Percentiles rank a stretch among this genome's conserved stretches.
These are phyloP conservation scores for Taphrina communis DNA, from an alignment of 1,139 yeast species.

Conservation along the genomic window DNA sequence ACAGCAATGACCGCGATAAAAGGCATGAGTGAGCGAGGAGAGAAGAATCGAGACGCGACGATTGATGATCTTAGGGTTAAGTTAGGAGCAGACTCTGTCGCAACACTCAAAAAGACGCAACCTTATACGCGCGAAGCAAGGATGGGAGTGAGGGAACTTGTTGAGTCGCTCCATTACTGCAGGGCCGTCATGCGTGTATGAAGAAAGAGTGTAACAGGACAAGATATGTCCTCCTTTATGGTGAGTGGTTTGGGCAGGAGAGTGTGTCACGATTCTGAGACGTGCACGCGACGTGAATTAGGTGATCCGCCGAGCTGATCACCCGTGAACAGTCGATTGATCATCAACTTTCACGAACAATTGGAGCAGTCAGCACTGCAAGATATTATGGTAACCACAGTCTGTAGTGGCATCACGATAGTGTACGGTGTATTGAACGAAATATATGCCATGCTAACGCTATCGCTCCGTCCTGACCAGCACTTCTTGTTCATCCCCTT, in stretches of 20 bases:
- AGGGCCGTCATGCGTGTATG: constrained; percentile 24
- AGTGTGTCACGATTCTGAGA: background rate
- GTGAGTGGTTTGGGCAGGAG: background rate
- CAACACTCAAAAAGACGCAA: background rate
- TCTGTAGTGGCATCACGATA: too few relatives aligned
- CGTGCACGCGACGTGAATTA: background rate
- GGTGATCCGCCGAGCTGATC: background rate
- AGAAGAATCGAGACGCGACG: constrained; percentile 14
- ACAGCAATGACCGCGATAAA: background rate
- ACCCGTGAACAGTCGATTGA: background rate
- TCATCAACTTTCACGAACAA: too few relatives aligned
- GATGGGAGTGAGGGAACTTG: constrained; percentile 9
- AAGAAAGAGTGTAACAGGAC: background rate
- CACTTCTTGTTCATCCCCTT: background rate
- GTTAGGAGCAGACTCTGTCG: constrained; percentile 22
- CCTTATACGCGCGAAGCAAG: constrained; percentile 17
- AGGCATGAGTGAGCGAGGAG: background rate
- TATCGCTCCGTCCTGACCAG: constrained; percentile 10
- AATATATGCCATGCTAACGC: background rate
- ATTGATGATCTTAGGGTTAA: constrained; percentile 26
- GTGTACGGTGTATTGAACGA: too few relatives aligned
- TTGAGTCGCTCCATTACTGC: constrained; percentile 30
- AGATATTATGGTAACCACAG: too few relatives aligned
- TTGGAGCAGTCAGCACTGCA: too few relatives aligned
- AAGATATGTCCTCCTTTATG: background rate